These are phyloP conservation scores for Nakazawaea wickerhamii DNA, from an alignment of 805 yeast genomes.

Conservation along the genomic window DNA sequence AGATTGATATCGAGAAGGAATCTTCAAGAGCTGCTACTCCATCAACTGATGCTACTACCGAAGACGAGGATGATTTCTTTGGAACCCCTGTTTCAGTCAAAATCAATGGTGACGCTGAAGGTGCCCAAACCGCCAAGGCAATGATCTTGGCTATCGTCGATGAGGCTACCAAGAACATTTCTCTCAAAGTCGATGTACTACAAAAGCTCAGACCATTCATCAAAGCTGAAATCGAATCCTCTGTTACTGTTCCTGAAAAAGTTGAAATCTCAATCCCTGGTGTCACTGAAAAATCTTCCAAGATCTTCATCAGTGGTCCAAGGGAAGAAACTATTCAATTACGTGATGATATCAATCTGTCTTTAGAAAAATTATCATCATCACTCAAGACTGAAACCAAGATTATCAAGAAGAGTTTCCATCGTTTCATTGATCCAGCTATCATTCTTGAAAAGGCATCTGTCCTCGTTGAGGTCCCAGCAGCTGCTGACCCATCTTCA, in stretches of 20 bases:
- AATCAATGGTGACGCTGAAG: constrained; percentile 80
- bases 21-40: constrained; percentile 22
- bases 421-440: constrained; percentile 58
- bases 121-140: constrained; percentile 67
- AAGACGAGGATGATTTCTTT: constrained; percentile 53
- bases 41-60: constrained; percentile 31
- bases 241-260: constrained; percentile 19
- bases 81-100: constrained; percentile 57
- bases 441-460: constrained; percentile 46
- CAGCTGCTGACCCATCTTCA: constrained; percentile 32
- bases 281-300: constrained; percentile 33
- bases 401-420: constrained; percentile 62
- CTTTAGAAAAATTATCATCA: constrained; percentile 38
- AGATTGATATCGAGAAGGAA: constrained; percentile 57
- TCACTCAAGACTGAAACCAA: constrained; percentile 49
- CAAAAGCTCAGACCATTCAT: constrained; percentile 41
- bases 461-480: constrained; percentile 55
- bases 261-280: constrained; percentile 26
- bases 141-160: constrained; percentile 68
- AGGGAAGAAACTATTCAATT: constrained; percentile 58
- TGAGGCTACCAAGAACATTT: constrained; percentile 61
- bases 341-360: constrained; percentile 43
- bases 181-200: constrained; percentile 43
- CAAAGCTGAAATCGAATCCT: constrained; percentile 24
- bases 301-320: constrained; percentile 59